phyloP scores from a whole-genome alignment of 805 yeast species.

The Brettanomyces custersianus region DNA sequence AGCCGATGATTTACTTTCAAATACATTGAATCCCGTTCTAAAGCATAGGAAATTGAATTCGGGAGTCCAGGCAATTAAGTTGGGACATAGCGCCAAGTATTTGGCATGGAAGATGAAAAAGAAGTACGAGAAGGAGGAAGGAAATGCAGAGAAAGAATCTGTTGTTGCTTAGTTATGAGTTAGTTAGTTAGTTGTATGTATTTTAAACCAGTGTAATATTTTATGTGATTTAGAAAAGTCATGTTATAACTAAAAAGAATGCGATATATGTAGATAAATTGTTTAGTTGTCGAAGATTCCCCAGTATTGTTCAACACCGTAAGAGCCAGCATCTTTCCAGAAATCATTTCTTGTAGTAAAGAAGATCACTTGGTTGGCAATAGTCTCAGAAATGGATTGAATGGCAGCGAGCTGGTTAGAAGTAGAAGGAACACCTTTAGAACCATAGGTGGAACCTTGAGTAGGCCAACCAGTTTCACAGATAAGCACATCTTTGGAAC shows the following conservation, averaged over 20 bases:
- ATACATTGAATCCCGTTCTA: constrained; percentile 13
- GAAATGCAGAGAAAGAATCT: too few relatives aligned
- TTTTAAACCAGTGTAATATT: constrained; percentile 1
- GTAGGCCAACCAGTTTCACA: constrained; percentile 72
- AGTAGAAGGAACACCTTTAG: constrained; percentile 42
- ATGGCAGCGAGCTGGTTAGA: constrained; percentile 45
- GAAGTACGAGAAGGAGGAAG: constrained; percentile 4
- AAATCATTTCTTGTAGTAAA: constrained; percentile 55
- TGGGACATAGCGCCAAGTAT: constrained; percentile 71
- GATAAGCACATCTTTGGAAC: constrained; percentile 38
- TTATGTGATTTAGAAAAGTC: neutral
- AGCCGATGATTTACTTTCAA: constrained; percentile 6
- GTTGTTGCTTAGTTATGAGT: neutral
- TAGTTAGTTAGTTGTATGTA: neutral
- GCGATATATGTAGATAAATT: neutral
- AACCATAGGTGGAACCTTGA: constrained; percentile 42
- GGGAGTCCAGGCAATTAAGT: constrained; percentile 27
- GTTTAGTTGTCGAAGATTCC: constrained; percentile 29
- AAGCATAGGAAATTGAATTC: constrained; percentile 11
- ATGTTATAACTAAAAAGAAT: neutral
- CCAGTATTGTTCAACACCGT: constrained; percentile 56
- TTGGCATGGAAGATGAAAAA: constrained; percentile 44
- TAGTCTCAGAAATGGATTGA: constrained; percentile 34
- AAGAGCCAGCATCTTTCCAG: constrained; percentile 52
- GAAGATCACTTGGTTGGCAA: constrained; percentile 42